A percentile compares a stretch with the other conserved stretches of the same genome.
phyloP scores from a whole-genome alignment of 768 basidiomycete genomes.

The Podaxis rugospora region DNA sequence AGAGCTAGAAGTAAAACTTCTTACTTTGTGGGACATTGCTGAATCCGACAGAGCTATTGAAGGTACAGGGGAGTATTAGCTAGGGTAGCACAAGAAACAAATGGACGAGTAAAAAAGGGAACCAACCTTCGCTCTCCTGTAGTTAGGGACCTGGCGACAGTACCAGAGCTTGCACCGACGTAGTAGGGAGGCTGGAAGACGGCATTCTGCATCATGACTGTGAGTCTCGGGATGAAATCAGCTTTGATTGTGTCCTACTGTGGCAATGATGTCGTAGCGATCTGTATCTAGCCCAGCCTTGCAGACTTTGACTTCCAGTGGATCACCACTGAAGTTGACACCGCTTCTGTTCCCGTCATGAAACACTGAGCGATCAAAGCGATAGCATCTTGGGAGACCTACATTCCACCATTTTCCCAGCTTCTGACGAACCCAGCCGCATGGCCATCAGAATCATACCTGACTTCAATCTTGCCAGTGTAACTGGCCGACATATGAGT shows the following conservation, averaged over 20 bases:
- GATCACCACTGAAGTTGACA: slow-evolving; percentile 26
- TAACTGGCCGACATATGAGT: slow-evolving; percentile 17
- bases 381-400: background rate
- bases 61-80: background rate
- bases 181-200: slow-evolving; percentile 32
- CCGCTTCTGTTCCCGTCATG: slow-evolving; percentile 23
- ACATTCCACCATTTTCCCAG: slow-evolving; percentile 25
- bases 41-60: slow-evolving; percentile 28
- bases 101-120: background rate
- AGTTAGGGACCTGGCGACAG: slow-evolving; percentile 11
- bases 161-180: slow-evolving; percentile 28
- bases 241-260: slow-evolving; percentile 24
- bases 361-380: background rate
- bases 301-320: slow-evolving; percentile 29
- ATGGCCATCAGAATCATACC: slow-evolving; percentile 12
- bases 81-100: background rate
- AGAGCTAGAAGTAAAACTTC: slow-evolving; percentile 4
- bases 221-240: background rate
- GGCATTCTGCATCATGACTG: slow-evolving; percentile 28
- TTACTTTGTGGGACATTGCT: slow-evolving; percentile 34
- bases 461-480: slow-evolving; percentile 34
- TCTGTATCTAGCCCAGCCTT: slow-evolving; percentile 13
- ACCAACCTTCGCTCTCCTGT: slow-evolving; percentile 17
- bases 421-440: slow-evolving; percentile 26
- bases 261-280: slow-evolving; percentile 31